Evolutionary conservation across 257 asterid species (phyloP).

Genomic region (Ocimum tenuiflorum): DNA sequence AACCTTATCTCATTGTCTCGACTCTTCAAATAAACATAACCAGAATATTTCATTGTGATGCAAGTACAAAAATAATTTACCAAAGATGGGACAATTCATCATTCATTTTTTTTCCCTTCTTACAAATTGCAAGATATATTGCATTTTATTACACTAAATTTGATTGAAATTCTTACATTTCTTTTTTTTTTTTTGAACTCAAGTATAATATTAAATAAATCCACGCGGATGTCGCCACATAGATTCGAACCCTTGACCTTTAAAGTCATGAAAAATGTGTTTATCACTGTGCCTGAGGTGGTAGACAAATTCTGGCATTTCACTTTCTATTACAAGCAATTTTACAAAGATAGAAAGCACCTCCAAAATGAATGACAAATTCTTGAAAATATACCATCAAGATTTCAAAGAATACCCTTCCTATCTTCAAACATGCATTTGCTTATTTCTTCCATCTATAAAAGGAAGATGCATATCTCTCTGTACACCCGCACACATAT

Average conservation of each 20-base stretch:
- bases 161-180: too few relatives aligned
- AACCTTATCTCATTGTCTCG: slow-evolving; percentile 21
- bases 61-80: slow-evolving; percentile 19
- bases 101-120: neutral
- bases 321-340: slow-evolving; percentile 15
- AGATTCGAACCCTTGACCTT: too few relatives aligned
- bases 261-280: too few relatives aligned
- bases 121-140: neutral
- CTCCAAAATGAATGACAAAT: slow-evolving; percentile 1
- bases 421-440: slow-evolving; percentile 26
- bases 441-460: slow-evolving; percentile 38
- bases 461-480: slow-evolving; percentile 15
- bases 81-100: slow-evolving; percentile 16
- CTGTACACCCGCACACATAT: slow-evolving; percentile 7
- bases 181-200: too few relatives aligned
- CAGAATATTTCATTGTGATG: neutral
- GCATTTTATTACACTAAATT: slow-evolving; percentile 4
- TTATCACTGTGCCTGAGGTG: too few relatives aligned
- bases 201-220: too few relatives aligned
- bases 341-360: slow-evolving; percentile 13
- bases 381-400: slow-evolving; percentile 9
- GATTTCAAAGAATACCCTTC: slow-evolving; percentile 26
- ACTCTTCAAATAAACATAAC: slow-evolving; percentile 1
- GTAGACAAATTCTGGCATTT: slow-evolving; percentile 15
- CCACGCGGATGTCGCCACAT: too few relatives aligned